Base-by-base conservation (phyloP, 2,329 filamentous ascomycete genomes). In the Chaetomium sp. region DNA sequence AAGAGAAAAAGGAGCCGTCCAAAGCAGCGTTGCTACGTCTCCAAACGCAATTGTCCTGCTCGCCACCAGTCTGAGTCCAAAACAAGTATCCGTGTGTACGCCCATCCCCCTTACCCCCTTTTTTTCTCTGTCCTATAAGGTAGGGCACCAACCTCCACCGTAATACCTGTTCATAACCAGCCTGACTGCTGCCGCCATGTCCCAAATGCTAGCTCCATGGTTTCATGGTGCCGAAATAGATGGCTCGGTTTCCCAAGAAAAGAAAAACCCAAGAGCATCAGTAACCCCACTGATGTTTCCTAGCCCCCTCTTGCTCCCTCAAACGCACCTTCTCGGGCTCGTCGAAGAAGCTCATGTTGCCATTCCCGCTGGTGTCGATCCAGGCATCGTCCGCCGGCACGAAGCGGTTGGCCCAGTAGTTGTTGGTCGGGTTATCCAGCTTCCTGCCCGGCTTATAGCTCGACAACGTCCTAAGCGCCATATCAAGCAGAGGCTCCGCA, bases 401-500 rank as follows among this genome's bases (percentile, higher is more conserved):
- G 37, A 59, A 63, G 6, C 49, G 12, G 12, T 33, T 47, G 11
- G 49, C 43, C 58, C 52, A 55, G 1, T 33, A 46, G 12, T 50
- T 40, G 10, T 45, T 5, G 3, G 19, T 32, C 8, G 46, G 46
- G 12, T n/a, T 11, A 4, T 19, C 45, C 5, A 51, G 43, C 45
- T 52, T 36, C 9, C 52, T 50, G 27, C 54, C 52, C 35, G 62
- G 61, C 51, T 60, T 64, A 52, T 64, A 61, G 3, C 57, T 57
- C 40, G 63, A 52, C 37, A 75, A 56, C 4, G 67, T 67, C 19
- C 65, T 68, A 55, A 74, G 70, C 3, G 68, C 66, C 70, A 77
- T 71, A 49, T 69, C 72, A 8, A 80, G 52, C 9, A 79, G 66
- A 1, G 75, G 74, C 10, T 67, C 64, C 9, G 70, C 68, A 52